Evolutionary conservation across 495 filamentous ascomycete genomes (phyloP).

Genomic region (Trichocladium antarcticum): DNA sequence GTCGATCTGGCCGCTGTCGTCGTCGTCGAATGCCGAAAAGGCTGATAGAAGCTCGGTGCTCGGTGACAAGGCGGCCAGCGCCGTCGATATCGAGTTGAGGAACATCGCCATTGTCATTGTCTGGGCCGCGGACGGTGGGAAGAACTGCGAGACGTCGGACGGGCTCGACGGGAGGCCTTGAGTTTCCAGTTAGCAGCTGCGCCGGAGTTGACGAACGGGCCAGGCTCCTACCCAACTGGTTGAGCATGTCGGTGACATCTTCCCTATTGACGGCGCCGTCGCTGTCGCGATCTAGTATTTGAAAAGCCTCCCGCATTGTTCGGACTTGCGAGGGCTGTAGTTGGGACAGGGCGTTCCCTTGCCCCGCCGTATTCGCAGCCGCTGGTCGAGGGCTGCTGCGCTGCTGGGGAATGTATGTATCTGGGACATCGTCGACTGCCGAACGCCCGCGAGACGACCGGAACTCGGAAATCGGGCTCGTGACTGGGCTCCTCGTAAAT

Average conservation of each 20-base stretch:
- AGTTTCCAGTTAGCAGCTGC: not conserved
- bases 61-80: slow-evolving; percentile 61
- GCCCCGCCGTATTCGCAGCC: slow-evolving; percentile 4
- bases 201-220: not conserved
- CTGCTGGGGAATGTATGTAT: slow-evolving; percentile 18
- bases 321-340: slow-evolving; percentile 57
- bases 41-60: slow-evolving; percentile 70
- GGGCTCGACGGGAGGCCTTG: slow-evolving; percentile 42
- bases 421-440: slow-evolving; percentile 14
- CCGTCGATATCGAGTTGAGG: slow-evolving; percentile 60
- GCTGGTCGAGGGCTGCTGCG: slow-evolving; percentile 3
- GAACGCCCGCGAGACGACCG: slow-evolving; percentile 28
- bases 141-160: slow-evolving; percentile 58
- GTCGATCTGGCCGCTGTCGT: slow-evolving; percentile 88
- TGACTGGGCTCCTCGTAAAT: slow-evolving; percentile 25
- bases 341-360: slow-evolving; percentile 48
- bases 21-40: slow-evolving; percentile 89
- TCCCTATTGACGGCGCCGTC: slow-evolving; percentile 63
- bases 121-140: slow-evolving; percentile 53
- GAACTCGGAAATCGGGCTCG: slow-evolving; percentile 17
- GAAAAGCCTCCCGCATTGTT: slow-evolving; percentile 74
- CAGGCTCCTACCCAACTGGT: slow-evolving; percentile 51
- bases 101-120: slow-evolving; percentile 76
- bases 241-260: slow-evolving; percentile 70
- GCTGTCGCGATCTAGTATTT: slow-evolving; percentile 73